phyloP scores from a whole-genome alignment of 495 filamentous ascomycete genomes.

The Podospora comata region DNA sequence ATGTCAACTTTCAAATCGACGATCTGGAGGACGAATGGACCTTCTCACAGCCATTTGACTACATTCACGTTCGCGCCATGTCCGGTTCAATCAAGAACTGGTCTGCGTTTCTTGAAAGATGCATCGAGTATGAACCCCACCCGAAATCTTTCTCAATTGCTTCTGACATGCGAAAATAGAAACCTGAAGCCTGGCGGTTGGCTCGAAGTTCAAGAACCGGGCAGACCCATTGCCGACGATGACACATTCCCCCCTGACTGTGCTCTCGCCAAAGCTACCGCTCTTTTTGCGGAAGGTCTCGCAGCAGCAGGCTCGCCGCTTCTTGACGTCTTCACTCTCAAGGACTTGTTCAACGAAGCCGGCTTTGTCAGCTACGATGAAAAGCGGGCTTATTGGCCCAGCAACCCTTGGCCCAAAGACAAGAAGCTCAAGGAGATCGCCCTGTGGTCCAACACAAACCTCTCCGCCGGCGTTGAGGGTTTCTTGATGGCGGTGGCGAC shows the following conservation, averaged over 20 bases:
- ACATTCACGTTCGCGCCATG: slow-evolving; percentile 45
- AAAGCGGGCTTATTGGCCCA: slow-evolving; percentile 34
- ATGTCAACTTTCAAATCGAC: slow-evolving; percentile 41
- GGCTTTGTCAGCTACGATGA: slow-evolving; percentile 37
- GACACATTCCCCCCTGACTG: slow-evolving; percentile 22
- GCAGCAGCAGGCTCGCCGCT: background rate
- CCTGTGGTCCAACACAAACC: slow-evolving; percentile 17
- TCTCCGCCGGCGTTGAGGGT: background rate
- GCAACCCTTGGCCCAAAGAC: slow-evolving; percentile 44
- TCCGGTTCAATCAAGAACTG: slow-evolving; percentile 42
- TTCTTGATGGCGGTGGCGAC: slow-evolving; percentile 5
- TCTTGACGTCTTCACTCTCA: slow-evolving; percentile 25
- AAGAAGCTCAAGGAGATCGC: slow-evolving; percentile 50
- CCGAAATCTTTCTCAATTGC: background rate
- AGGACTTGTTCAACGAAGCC: slow-evolving; percentile 26
- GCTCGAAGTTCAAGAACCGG: slow-evolving; percentile 38
- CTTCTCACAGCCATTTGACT: slow-evolving; percentile 45
- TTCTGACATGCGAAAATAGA: background rate
- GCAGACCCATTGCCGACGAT: slow-evolving; percentile 26
- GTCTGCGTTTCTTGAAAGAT: slow-evolving; percentile 36
- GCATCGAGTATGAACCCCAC: slow-evolving; percentile 21
- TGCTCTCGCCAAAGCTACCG: slow-evolving; percentile 21
- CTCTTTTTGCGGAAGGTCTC: background rate
- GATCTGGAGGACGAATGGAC: slow-evolving; percentile 45
- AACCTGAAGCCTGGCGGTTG: slow-evolving; percentile 47